Conservation (phyloP, 805 yeast genomes). For the Suhomyces kilbournensis region DNA sequence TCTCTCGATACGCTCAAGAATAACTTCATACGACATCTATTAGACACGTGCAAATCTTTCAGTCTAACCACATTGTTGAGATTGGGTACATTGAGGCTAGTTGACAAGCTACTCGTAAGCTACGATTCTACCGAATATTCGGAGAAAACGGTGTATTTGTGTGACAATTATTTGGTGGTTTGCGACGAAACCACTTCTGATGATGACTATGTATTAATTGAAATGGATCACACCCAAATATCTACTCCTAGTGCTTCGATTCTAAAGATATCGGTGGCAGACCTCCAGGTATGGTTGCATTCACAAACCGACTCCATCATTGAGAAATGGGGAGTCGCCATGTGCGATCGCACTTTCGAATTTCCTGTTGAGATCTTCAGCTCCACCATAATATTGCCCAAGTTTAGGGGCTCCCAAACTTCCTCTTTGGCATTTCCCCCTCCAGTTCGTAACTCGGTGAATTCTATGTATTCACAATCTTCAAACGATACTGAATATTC, state of each 20-base stretch:
- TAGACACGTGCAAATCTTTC: constrained; percentile 21
- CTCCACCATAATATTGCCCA: constrained; percentile 24
- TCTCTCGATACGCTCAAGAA: constrained; percentile 28
- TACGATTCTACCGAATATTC: constrained; percentile 8
- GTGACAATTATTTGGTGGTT: constrained; percentile 30
- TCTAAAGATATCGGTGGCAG: constrained; percentile 15
- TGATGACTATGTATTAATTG: constrained; percentile 12
- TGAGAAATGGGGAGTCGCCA: constrained; percentile 45
- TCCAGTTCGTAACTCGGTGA: not conserved
- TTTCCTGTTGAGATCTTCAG: constrained; percentile 38
- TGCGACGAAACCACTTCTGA: constrained; percentile 12
- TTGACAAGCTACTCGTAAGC: constrained; percentile 30
- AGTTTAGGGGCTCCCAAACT: not conserved
- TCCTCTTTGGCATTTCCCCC: not conserved
- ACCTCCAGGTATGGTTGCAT: constrained; percentile 19
- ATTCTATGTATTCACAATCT: not conserved
- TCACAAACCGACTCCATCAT: constrained; percentile 30
- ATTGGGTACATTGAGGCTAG: constrained; percentile 36
- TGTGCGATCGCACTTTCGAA: constrained; percentile 28
- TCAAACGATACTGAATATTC: not conserved
- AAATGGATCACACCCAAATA: constrained; percentile 1
- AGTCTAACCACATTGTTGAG: constrained; percentile 24
- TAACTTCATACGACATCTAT: constrained; percentile 25
- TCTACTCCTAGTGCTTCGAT: constrained; percentile 23
- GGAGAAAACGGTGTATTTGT: constrained; percentile 26